Percentiles rank a stretch among this genome's conserved stretches.
These are phyloP conservation scores for Ephemerocybe angulata DNA, from an alignment of 768 basidiomycete species.

Conservation along the genomic window DNA sequence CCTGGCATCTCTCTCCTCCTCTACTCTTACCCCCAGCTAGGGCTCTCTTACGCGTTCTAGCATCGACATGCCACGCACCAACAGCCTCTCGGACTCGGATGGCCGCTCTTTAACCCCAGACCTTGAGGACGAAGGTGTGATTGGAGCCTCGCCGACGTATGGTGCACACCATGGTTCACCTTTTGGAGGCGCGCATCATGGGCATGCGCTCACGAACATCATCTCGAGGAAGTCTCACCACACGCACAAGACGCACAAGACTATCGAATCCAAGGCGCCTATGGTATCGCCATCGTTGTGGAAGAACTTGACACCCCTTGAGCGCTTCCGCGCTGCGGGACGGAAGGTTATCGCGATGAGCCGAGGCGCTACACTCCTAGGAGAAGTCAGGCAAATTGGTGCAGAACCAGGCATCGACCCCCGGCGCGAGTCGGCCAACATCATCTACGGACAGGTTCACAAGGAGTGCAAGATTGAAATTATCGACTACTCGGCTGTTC, in stretches of 20 bases:
- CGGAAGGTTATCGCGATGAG: conserved; percentile 63
- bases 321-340: conserved; percentile 52
- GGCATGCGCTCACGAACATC: conserved; percentile 11
- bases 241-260: conserved; percentile 17
- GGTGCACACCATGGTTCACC: background rate
- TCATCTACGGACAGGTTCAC: conserved; percentile 53
- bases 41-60: too few species aligned
- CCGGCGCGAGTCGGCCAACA: conserved; percentile 52
- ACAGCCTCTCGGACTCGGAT: conserved; percentile 64
- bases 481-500: conserved; percentile 59
- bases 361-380: conserved; percentile 43
- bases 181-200: background rate
- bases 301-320: conserved; percentile 36
- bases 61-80: conserved; percentile 71
- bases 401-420: conserved; percentile 74
- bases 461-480: conserved; percentile 65
- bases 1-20: too few species aligned
- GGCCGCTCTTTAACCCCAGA: conserved; percentile 65
- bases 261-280: conserved; percentile 10
- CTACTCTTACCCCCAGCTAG: too few species aligned
- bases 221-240: conserved; percentile 14
- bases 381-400: conserved; percentile 41
- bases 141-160: background rate
- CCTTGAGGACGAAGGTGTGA: conserved; percentile 41
- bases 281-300: conserved; percentile 9